Conservation (phyloP, 257 asterid species). For the Scutellaria galericulata region DNA sequence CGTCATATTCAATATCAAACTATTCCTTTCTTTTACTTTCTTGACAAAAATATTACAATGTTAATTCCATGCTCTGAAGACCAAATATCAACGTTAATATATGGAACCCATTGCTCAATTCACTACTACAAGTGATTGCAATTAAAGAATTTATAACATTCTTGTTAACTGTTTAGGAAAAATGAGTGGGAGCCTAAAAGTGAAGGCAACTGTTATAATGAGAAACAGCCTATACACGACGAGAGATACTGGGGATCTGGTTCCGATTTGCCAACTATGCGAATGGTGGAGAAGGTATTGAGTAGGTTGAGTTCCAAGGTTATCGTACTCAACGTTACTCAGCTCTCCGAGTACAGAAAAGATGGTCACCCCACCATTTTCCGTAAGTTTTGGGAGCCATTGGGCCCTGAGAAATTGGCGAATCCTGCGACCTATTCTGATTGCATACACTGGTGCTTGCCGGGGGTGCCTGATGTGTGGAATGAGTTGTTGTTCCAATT, state of each 20-base stretch:
- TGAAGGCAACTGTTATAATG: conserved; percentile 83
- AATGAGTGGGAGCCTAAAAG: conserved; percentile 74
- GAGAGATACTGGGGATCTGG: conserved; percentile 74
- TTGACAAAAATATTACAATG: background rate
- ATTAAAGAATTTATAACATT: background rate
- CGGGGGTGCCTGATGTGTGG: conserved; percentile 95
- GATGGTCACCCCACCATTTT: conserved; percentile 92
- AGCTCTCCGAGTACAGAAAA: conserved; percentile 86
- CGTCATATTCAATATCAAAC: background rate
- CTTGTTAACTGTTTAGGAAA: conserved; percentile 51
- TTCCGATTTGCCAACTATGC: conserved; percentile 79
- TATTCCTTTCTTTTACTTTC: background rate
- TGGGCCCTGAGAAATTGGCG: conserved; percentile 55
- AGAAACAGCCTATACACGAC: conserved; percentile 63
- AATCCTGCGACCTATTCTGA: conserved; percentile 83
- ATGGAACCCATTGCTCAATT: background rate
- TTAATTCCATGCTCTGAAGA: background rate
- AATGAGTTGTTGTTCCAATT: conserved; percentile 79
- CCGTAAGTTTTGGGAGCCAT: conserved; percentile 90
- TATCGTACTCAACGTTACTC: conserved; percentile 71
- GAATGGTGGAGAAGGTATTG: conserved; percentile 64
- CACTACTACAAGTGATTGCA: background rate
- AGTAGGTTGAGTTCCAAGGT: conserved; percentile 66
- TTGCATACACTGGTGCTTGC: conserved; percentile 96
- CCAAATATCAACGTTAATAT: background rate